phyloP scores from a whole-genome alignment of 306 rosid genomes.

The Castanea sativa region DNA sequence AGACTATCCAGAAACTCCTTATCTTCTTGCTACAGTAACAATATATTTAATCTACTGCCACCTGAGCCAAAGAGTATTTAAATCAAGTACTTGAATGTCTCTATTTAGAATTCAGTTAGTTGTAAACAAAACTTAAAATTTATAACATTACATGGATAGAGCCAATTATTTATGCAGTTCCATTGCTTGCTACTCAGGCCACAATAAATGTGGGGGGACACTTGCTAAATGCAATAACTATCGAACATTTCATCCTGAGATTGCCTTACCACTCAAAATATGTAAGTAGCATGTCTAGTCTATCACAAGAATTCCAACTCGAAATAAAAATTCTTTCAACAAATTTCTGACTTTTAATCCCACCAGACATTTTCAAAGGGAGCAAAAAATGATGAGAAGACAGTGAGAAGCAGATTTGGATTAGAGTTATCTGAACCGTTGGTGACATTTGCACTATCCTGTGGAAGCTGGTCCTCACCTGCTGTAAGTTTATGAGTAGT shows the following conservation, averaged over 20 bases:
- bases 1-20: conserved; percentile 1
- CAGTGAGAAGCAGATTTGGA: conserved; percentile 64
- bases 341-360: conserved; percentile 20
- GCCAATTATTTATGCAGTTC: conserved; percentile 16
- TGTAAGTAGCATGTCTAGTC: conserved; percentile 56
- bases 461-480: conserved; percentile 99
- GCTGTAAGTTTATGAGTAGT: conserved; percentile 60
- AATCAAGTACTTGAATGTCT: neutral
- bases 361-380: conserved; percentile 63
- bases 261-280: conserved; percentile 86
- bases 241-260: conserved; percentile 90
- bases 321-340: conserved; percentile 16
- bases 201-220: conserved; percentile 80
- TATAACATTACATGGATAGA: neutral
- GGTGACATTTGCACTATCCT: conserved; percentile 89
- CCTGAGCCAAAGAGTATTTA: neutral
- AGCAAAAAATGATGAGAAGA: conserved; percentile 61
- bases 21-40: neutral
- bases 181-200: conserved; percentile 52
- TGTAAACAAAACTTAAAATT: conserved; percentile 1
- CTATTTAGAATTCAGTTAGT: neutral
- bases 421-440: conserved; percentile 93
- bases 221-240: conserved; percentile 71
- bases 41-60: conserved; percentile 5
- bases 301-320: conserved; percentile 6